Conservation (phyloP, 176 grass and related monocot species). For the Triticum monococcum region DNA sequence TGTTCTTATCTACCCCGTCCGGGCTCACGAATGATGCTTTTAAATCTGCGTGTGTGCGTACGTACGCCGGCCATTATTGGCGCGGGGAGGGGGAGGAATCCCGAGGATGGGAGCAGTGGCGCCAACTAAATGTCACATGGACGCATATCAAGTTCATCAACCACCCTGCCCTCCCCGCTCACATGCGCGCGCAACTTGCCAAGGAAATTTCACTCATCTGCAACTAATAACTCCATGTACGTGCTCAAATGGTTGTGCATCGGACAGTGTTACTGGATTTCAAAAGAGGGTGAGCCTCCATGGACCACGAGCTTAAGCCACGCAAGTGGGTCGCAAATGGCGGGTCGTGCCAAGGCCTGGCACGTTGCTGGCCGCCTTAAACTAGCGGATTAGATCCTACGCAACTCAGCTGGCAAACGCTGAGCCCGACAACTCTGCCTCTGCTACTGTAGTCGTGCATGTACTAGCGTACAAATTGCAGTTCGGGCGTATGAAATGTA, state of each 20-base stretch:
- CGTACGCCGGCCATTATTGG: constrained; percentile 28
- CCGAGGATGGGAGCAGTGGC: constrained; percentile 27
- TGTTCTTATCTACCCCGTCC: neutral
- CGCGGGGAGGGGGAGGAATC: constrained; percentile 33
- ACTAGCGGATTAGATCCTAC: constrained; percentile 15
- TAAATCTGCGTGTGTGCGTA: neutral
- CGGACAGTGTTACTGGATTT: too few species aligned
- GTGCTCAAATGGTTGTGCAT: neutral
- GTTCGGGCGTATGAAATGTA: neutral
- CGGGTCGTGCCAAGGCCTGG: constrained; percentile 11
- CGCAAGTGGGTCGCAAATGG: neutral
- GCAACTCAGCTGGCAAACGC: neutral
- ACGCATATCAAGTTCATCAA: constrained; percentile 20
- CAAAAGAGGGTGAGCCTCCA: too few species aligned
- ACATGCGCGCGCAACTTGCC: constrained; percentile 29
- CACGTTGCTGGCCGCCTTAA: neutral
- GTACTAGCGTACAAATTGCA: constrained; percentile 5
- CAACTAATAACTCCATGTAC: neutral
- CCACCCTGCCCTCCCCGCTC: constrained; percentile 21
- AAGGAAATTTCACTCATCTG: neutral
- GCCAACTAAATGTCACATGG: constrained; percentile 49
- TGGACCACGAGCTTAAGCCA: too few species aligned
- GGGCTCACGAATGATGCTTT: constrained; percentile 29
- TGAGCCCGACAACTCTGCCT: constrained; percentile 1
- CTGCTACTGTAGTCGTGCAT: neutral